These are phyloP conservation scores for Xylaria longipes DNA, from an alignment of 495 filamentous ascomycete species.

Conservation along the genomic window DNA sequence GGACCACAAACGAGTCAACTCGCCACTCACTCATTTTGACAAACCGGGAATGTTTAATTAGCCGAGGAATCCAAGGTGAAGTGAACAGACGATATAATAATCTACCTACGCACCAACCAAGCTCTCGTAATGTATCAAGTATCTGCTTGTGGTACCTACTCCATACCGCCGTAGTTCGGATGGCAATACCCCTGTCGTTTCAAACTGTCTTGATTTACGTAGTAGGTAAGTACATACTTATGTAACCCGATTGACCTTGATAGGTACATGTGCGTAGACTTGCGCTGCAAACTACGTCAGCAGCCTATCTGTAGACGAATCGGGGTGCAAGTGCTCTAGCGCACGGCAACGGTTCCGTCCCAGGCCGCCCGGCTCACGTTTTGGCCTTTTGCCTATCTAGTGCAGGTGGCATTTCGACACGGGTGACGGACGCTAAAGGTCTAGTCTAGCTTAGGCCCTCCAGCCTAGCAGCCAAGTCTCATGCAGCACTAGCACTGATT, in stretches of 20 bases:
- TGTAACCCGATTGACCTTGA: not conserved
- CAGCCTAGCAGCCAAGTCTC: not conserved
- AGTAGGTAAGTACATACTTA: too few species aligned
- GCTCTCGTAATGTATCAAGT: not conserved
- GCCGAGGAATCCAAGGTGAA: not conserved
- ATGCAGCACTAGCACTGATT: not conserved
- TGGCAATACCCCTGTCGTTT: not conserved
- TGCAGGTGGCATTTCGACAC: not conserved
- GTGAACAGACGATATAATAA: not conserved
- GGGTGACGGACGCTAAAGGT: not conserved
- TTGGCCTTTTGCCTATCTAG: not conserved
- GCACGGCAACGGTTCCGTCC: constrained; percentile 3
- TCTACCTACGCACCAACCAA: not conserved
- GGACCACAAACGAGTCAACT: constrained; percentile 16
- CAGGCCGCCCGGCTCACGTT: not conserved
- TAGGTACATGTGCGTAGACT: not conserved
- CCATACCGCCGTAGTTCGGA: not conserved
- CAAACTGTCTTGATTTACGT: not conserved
- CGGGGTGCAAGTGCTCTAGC: constrained; percentile 13
- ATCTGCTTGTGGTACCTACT: not conserved
- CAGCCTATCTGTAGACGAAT: not conserved
- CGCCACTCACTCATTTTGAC: constrained; percentile 6
- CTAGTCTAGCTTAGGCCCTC: not conserved
- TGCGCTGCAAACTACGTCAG: not conserved
- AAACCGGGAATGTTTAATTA: constrained; percentile 28